Base-by-base conservation (phyloP, 2,329 filamentous ascomycete genomes). In the Beauveria sp. region DNA sequence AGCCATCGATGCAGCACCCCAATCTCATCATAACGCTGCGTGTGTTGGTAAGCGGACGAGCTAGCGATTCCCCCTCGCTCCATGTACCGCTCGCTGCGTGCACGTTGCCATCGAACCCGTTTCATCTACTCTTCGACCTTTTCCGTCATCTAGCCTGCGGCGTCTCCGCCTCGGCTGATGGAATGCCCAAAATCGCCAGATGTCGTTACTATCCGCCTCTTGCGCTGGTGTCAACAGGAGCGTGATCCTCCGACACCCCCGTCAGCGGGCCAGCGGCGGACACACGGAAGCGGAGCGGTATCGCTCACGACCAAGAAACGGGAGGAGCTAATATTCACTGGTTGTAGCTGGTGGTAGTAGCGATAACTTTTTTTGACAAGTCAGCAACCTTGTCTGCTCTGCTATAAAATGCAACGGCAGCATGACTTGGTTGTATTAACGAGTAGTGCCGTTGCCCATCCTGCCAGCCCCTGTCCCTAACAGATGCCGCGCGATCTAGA, bases 141-240 rank as follows among this genome's bases (percentile, higher is more conserved):
- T 24, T 30, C 30, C 18, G 18, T 46, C 34, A 38, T 53, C 14
- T 24, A 46, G 47, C 28, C 26, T 60, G 49, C 49, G 38, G 57
- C 40, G 30, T 60, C 30, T 59, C 47, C 57, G 47, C 45, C 57
- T 59, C 51, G 57, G 57, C 57, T 51, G 57, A 43, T 24, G 47
- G 43, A 52, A 45, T 30, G 22, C 6, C n/a, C 4, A 9, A 22
- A 54, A 47, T 47, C 22, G 45, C 45, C 45, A 47, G 45, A 26
- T 26, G 12, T 38, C 16, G 14, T 16, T 16, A 38, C 34, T 38
- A 5, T 38, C 34, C 34, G 34, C 34, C 34, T 38, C 34, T 38
- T 16, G 12, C 12, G 22, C 22, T 24, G 12, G 34, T 38, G 34
- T 38, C 12, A 16, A 38, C 34, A 38, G 34, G 16, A 16, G 34